These are phyloP conservation scores for Begonia peltatifolia DNA, from an alignment of 306 rosid species.

Conservation along the genomic window DNA sequence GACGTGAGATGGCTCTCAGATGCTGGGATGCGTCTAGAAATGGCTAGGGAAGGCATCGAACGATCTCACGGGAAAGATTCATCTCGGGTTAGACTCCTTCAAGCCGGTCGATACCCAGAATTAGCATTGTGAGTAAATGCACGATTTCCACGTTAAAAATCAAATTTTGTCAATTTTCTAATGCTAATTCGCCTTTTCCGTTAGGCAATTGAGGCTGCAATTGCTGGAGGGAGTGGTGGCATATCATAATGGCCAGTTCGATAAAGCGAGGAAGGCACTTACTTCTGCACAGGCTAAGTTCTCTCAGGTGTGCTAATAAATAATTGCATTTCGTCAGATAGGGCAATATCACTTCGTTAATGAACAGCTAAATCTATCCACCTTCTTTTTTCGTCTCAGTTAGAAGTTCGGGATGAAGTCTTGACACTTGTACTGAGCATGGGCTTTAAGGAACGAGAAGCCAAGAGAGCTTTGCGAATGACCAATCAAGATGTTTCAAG, in stretches of 20 bases:
- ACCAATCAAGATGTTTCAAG: slow-evolving; percentile 71
- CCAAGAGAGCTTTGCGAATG: slow-evolving; percentile 74
- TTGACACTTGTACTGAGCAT: slow-evolving; percentile 74
- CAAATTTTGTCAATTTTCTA: slow-evolving; percentile 1
- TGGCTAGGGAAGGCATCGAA: slow-evolving; percentile 61
- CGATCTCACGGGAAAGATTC: slow-evolving; percentile 81
- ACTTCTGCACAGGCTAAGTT: slow-evolving; percentile 51
- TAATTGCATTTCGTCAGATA: not conserved
- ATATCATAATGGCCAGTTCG: slow-evolving; percentile 61
- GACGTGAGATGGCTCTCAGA: slow-evolving; percentile 73
- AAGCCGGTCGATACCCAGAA: slow-evolving; percentile 73
- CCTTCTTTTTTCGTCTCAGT: slow-evolving; percentile 18
- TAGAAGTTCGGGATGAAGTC: slow-evolving; percentile 78
- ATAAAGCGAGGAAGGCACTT: slow-evolving; percentile 44
- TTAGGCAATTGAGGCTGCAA: slow-evolving; percentile 75
- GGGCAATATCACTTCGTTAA: not conserved
- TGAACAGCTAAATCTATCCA: not conserved
- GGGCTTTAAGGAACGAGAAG: slow-evolving; percentile 62
- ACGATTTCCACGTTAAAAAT: slow-evolving; percentile 11
- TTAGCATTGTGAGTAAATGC: slow-evolving; percentile 61
- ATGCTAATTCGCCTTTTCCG: no score
- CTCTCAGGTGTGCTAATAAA: slow-evolving; percentile 28
- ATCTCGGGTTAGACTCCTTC: slow-evolving; percentile 58
- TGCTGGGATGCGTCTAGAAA: slow-evolving; percentile 72
- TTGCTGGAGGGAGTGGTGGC: slow-evolving; percentile 93